phyloP scores from a whole-genome alignment of 1,139 yeast species.

The Diutina sp. region DNA sequence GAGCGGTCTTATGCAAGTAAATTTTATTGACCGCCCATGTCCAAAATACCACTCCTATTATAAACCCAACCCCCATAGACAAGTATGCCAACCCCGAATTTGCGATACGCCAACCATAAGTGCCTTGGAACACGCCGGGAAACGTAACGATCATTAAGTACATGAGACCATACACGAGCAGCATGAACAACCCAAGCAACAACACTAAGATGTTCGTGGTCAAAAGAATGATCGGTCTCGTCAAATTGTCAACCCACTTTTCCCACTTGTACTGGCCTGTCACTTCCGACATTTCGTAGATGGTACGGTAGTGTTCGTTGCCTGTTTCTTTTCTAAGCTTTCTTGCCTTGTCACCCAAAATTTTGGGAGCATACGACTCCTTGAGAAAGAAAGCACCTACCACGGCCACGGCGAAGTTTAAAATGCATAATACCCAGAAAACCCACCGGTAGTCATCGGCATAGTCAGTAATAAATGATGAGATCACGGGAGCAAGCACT shows the following conservation, averaged over 20 bases:
- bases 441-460: conserved; percentile 44
- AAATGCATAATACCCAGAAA: conserved; percentile 44
- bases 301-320: conserved; percentile 41
- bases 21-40: conserved; percentile 19
- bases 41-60: conserved; percentile 28
- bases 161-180: conserved; percentile 35
- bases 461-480: conserved; percentile 18
- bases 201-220: conserved; percentile 34
- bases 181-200: conserved; percentile 30
- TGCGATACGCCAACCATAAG: conserved; percentile 23
- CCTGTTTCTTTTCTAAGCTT: conserved; percentile 36
- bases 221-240: conserved; percentile 25
- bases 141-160: conserved; percentile 33
- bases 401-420: conserved; percentile 35
- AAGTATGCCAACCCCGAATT: conserved; percentile 30
- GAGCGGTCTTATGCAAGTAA: conserved; percentile 15
- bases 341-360: conserved; percentile 34
- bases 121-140: conserved; percentile 21
- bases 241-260: conserved; percentile 21
- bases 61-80: conserved; percentile 33
- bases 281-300: conserved; percentile 36
- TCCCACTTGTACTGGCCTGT: conserved; percentile 19
- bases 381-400: conserved; percentile 29
- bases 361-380: conserved; percentile 50
- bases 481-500: conserved; percentile 21